phyloP scores from a whole-genome alignment of 192 early-diverging fungal genomes.

The Backusella circina region DNA sequence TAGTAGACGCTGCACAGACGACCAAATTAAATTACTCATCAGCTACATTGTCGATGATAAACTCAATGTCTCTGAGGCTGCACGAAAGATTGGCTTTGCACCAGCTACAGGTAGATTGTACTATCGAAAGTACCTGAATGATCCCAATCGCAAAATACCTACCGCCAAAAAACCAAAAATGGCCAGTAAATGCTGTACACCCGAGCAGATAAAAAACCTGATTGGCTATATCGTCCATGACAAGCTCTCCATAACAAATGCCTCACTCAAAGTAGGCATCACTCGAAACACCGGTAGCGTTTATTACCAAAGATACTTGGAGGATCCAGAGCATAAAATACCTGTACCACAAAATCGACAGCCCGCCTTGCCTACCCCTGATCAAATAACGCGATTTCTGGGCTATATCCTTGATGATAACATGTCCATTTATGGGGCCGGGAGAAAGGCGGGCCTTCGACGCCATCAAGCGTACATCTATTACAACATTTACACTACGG shows the following conservation, averaged over 20 bases:
- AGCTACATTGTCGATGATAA: too few species aligned
- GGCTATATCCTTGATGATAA: not conserved
- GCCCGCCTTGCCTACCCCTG: not conserved
- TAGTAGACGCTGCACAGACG: too few species aligned
- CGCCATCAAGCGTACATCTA: too few species aligned
- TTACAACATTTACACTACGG: too few species aligned
- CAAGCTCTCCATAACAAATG: not conserved
- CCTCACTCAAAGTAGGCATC: not conserved
- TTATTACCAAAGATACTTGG: not conserved
- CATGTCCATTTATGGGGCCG: not conserved
- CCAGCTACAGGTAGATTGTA: too few species aligned
- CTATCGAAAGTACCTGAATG: too few species aligned
- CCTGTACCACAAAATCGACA: not conserved
- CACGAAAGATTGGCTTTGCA: too few species aligned
- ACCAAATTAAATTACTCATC: too few species aligned
- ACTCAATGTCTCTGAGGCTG: too few species aligned
- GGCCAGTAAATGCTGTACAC: not conserved
- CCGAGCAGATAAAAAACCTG: not conserved
- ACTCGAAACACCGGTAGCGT: not conserved
- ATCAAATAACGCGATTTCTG: not conserved
- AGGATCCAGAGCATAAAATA: not conserved
- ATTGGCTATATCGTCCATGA: not conserved
- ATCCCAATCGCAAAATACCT: too few species aligned
- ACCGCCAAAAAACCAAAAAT: too few species aligned
- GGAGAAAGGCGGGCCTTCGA: not conserved